phyloP scores from a whole-genome alignment of 768 basidiomycete genomes.

The Fomitopsis serialis region DNA sequence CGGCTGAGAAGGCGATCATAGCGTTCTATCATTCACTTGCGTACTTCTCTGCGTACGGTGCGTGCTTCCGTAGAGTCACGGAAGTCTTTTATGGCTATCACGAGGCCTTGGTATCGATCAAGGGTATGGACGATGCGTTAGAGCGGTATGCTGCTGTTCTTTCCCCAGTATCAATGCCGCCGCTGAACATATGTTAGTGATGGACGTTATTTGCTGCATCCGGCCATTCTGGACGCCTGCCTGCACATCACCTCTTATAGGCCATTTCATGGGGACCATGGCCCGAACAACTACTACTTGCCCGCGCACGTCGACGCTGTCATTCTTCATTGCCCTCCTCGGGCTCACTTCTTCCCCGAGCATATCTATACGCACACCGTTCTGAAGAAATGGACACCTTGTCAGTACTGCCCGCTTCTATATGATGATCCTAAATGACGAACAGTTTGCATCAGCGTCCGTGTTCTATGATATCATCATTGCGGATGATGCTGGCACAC shows the following conservation, averaged over 20 bases:
- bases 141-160: neutral
- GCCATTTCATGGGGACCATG: conserved; percentile 23
- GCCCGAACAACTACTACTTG: conserved; percentile 26
- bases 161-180: neutral
- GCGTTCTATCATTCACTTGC: neutral
- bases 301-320: conserved; percentile 20
- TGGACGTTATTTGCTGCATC: conserved; percentile 6
- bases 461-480: conserved; percentile 24
- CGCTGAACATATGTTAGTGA: neutral
- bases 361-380: conserved; percentile 20
- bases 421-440: neutral
- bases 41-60: neutral
- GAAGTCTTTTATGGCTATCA: neutral
- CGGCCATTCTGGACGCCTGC: conserved; percentile 33
- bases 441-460: conserved; percentile 3
- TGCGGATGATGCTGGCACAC: conserved; percentile 20
- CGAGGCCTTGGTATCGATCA: conserved; percentile 1
- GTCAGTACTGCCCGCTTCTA: conserved; percentile 5
- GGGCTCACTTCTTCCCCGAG: conserved; percentile 11
- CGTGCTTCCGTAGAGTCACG: neutral
- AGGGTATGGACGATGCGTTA: neutral
- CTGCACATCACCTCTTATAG: conserved; percentile 28
- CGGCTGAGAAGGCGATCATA: neutral
- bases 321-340: conserved; percentile 12
- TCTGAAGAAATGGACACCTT: conserved; percentile 25